Conservation (phyloP, 768 basidiomycete genomes). For the Pisolithus tinctorius region DNA sequence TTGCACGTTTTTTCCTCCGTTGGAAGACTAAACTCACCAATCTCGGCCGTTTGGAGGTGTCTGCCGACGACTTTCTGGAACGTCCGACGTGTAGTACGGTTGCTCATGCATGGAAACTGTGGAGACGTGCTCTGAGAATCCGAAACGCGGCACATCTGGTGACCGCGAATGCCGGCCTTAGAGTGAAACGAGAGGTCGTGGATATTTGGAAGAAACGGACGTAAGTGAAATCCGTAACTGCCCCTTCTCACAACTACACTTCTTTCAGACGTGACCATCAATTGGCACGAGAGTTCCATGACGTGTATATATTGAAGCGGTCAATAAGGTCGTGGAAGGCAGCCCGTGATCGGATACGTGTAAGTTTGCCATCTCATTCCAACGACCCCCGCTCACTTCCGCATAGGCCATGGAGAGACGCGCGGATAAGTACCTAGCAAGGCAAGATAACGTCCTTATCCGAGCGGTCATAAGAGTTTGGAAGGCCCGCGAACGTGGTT, state of each 20-base stretch:
- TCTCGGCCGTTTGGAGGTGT: constrained; percentile 38
- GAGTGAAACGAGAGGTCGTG: constrained; percentile 44
- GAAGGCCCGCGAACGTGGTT: constrained; percentile 62
- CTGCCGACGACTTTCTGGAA: constrained; percentile 44
- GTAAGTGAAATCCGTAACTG: constrained; percentile 33
- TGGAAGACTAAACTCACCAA: constrained; percentile 47
- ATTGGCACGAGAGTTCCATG: constrained; percentile 38
- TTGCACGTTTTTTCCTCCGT: constrained; percentile 36
- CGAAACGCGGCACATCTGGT: constrained; percentile 40
- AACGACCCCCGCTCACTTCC: constrained; percentile 7
- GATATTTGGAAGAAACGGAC: constrained; percentile 49
- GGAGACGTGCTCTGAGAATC: constrained; percentile 44
- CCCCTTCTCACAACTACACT: constrained; percentile 1
- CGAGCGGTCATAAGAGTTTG: constrained; percentile 57
- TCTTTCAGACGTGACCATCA: constrained; percentile 37
- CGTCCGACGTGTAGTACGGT: constrained; percentile 32
- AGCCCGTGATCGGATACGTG: constrained; percentile 42
- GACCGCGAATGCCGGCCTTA: constrained; percentile 35
- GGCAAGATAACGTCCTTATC: constrained; percentile 53
- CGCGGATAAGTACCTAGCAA: constrained; percentile 47
- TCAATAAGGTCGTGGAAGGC: constrained; percentile 51
- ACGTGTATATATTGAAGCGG: constrained; percentile 37
- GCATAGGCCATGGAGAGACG: constrained; percentile 50
- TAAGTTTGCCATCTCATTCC: constrained; percentile 23
- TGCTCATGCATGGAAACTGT: constrained; percentile 46